Conservation (phyloP, 768 basidiomycete genomes). For the Leccinum subtestaceum region DNA sequence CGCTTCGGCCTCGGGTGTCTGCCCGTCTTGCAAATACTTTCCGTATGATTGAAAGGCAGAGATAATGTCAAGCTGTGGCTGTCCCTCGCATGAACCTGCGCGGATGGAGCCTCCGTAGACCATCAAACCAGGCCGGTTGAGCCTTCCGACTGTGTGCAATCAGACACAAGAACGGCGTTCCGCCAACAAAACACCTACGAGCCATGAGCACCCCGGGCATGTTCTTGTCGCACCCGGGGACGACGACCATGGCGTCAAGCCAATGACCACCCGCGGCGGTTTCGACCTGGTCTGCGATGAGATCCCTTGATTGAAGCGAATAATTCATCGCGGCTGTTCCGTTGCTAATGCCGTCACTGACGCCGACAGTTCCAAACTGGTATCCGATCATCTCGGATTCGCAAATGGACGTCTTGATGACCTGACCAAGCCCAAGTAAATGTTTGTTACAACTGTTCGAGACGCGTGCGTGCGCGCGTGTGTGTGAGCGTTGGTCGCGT, state of each 20-base stretch:
- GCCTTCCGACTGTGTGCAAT: constrained; percentile 67
- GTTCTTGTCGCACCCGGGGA: constrained; percentile 99
- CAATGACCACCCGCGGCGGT: constrained; percentile 96
- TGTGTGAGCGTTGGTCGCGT: neutral
- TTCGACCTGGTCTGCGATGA: constrained; percentile 97
- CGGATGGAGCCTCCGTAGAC: constrained; percentile 96
- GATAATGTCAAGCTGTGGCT: constrained; percentile 89
- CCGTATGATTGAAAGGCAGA: constrained; percentile 98
- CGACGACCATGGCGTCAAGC: constrained; percentile 95
- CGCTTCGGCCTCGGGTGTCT: constrained; percentile 77
- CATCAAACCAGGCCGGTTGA: constrained; percentile 97
- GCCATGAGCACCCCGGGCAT: constrained; percentile 99
- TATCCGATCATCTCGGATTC: constrained; percentile 81
- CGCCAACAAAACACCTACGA: constrained; percentile 47
- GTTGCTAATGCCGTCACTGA: constrained; percentile 99
- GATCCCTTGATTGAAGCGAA: constrained; percentile 95
- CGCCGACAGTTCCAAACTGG: constrained; percentile 96
- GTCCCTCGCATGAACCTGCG: constrained; percentile 86
- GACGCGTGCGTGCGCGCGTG: neutral
- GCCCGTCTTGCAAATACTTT: constrained; percentile 87
- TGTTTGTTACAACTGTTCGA: constrained; percentile 86
- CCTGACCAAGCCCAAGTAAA: constrained; percentile 82
- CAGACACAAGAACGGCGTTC: constrained; percentile 1
- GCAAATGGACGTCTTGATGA: constrained; percentile 77
- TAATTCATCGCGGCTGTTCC: constrained; percentile 92